Conservation (phyloP, 2,329 filamentous ascomycete species). For the Trichoderma harzianum region DNA sequence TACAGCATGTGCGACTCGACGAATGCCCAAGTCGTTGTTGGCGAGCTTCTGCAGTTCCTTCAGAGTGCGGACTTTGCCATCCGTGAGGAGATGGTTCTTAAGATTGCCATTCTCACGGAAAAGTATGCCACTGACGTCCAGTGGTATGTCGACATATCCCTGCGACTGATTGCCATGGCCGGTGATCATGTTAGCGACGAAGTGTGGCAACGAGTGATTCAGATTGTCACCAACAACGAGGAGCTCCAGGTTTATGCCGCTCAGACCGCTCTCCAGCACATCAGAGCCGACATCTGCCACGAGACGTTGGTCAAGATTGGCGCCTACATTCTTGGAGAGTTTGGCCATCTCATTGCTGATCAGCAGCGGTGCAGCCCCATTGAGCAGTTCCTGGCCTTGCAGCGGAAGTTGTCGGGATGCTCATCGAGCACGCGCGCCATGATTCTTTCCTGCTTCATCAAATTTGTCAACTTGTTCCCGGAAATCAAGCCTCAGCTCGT, state of each 20-base stretch:
- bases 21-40: constrained; percentile 92
- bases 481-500: constrained; percentile 96
- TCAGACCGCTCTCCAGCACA: constrained; percentile 85
- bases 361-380: constrained; percentile 90
- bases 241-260: constrained; percentile 96
- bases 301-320: constrained; percentile 98
- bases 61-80: constrained; percentile 98
- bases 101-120: constrained; percentile 96
- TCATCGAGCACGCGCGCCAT: constrained; percentile 89
- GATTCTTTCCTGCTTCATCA: constrained; percentile 92
- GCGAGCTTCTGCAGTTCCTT: constrained; percentile 88
- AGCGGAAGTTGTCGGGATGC: constrained; percentile 83
- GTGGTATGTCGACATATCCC: constrained; percentile 98
- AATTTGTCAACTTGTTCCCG: constrained; percentile 96
- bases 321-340: constrained; percentile 92
- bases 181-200: constrained; percentile 98
- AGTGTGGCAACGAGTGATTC: constrained; percentile 97
- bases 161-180: constrained; percentile 91
- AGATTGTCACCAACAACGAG: constrained; percentile 99
- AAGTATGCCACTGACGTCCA: constrained; percentile 98
- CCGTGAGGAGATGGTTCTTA: constrained; percentile 97
- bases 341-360: constrained; percentile 93
- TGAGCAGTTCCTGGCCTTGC: constrained; percentile 91
- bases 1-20: constrained; percentile 99
- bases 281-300: constrained; percentile 90